A percentile compares a stretch with the other conserved stretches of the same genome.
These are phyloP conservation scores for Fusarium papillatum DNA, from an alignment of 2,329 filamentous ascomycete genomes.

Conservation along the genomic window DNA sequence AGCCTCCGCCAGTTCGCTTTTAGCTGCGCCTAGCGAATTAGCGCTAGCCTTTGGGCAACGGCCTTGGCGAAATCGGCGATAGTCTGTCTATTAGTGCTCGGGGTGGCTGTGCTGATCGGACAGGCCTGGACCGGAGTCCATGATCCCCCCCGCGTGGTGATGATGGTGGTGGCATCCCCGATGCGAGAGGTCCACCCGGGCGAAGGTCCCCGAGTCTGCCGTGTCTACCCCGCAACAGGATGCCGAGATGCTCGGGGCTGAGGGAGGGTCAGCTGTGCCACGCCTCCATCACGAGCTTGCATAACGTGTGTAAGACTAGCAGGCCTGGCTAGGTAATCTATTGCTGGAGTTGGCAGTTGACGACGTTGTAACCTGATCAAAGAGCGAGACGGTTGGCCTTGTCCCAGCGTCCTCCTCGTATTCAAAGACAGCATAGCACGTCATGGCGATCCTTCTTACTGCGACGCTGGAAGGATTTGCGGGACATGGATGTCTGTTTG, in stretches of 20 bases:
- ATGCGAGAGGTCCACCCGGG: neutral
- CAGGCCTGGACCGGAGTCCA: slow-evolving; percentile 10
- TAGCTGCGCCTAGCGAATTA: slow-evolving; percentile 17
- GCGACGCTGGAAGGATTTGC: neutral
- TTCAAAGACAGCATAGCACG: neutral
- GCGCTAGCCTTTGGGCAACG: slow-evolving; percentile 18
- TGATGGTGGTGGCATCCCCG: slow-evolving; percentile 4
- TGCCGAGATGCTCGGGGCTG: slow-evolving; percentile 14
- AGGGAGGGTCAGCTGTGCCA: slow-evolving; percentile 32
- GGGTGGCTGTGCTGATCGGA: slow-evolving; percentile 13
- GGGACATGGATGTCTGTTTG: neutral
- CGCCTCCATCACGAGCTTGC: neutral
- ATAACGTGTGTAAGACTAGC: slow-evolving; percentile 1
- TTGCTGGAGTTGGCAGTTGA: neutral
- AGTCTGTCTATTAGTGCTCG: neutral
- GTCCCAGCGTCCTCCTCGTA: slow-evolving; percentile 22
- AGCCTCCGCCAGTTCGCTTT: neutral
- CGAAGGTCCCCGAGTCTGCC: neutral
- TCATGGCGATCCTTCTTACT: neutral
- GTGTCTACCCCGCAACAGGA: slow-evolving; percentile 17
- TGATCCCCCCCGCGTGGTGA: slow-evolving; percentile 8
- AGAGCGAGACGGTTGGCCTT: neutral
- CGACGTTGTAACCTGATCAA: neutral
- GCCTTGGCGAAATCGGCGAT: slow-evolving; percentile 3
- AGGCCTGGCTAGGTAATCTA: neutral